Conservation (phyloP, 495 filamentous ascomycete genomes). For the Trichoderma orchidacearum region DNA sequence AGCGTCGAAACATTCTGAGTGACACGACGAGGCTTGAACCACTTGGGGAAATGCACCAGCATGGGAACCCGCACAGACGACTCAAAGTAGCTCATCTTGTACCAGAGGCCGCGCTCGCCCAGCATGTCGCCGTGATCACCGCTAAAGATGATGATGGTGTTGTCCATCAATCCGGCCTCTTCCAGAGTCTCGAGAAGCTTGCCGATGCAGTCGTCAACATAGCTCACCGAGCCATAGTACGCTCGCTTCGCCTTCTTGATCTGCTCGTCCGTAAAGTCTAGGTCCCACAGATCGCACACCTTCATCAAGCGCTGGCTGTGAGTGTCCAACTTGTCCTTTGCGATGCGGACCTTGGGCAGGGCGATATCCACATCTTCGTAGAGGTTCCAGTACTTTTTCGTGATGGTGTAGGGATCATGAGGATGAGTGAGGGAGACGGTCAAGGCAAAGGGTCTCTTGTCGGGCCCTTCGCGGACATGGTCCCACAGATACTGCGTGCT, state of each 20-base stretch:
- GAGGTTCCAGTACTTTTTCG: constrained; percentile 74
- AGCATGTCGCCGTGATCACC: constrained; percentile 92
- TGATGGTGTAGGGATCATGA: constrained; percentile 85
- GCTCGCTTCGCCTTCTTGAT: constrained; percentile 66
- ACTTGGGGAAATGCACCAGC: constrained; percentile 56
- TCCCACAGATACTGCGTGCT: constrained; percentile 73
- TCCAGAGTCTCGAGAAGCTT: constrained; percentile 60
- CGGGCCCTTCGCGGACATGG: constrained; percentile 55
- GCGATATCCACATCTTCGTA: constrained; percentile 81
- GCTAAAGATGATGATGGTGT: constrained; percentile 78
- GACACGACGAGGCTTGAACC: constrained; percentile 54
- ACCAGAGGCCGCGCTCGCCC: constrained; percentile 79
- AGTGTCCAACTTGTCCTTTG: constrained; percentile 64
- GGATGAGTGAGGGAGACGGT: constrained; percentile 85
- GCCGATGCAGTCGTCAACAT: constrained; percentile 78
- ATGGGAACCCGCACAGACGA: constrained; percentile 72
- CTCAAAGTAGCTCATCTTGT: constrained; percentile 91
- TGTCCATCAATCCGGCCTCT: constrained; percentile 57
- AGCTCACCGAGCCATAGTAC: constrained; percentile 80
- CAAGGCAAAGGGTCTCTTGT: constrained; percentile 65
- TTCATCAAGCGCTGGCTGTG: constrained; percentile 71
- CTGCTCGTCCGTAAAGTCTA: constrained; percentile 64
- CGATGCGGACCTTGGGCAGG: constrained; percentile 58
- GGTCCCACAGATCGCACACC: constrained; percentile 66
- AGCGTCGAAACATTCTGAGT: constrained; percentile 69